Base-by-base conservation (phyloP, 2,329 filamentous ascomycete species). In the Botryotinia narcissicola region DNA sequence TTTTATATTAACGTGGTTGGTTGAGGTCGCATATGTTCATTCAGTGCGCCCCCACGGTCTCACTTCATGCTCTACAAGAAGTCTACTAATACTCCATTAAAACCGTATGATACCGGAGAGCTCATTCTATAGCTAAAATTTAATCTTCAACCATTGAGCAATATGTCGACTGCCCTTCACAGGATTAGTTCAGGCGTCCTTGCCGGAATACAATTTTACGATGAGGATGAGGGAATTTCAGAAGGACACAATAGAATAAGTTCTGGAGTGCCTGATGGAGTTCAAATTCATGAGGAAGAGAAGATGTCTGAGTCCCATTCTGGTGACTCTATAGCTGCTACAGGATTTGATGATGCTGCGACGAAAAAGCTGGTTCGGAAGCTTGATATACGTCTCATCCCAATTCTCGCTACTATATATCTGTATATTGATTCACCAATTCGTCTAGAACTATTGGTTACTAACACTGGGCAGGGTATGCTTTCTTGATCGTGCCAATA, bases 381-480 rank as follows among this genome's bases (percentile, higher is more conserved):
- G 69, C 64, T 80, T 32, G 79, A 80, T 67, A 44, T 76, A 12
- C 77, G 76, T 51, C 51, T 80, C 8, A 76, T 79, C 78, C 79
- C 78, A 51, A 90, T 54, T 82, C 86, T 77, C 87, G 87, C 80
- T 82, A 88, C 75, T 86, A 90, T 79, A 81, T 84, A 82, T 82
- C 85, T 78, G 84, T 91, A 66, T 29, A 48, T 3, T 25, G 22
- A 18, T 25, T 44, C 57, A 16, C 64, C 37, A 2, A 20, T 44
- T 40, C n/a, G 16, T 29, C 37, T 60, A 42, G 22, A 57, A 40
- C 57, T 54, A 25, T 46, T 69, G 40, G 71, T 70, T 54, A 35
- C 61, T 71, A 40, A 73, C 48, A 29, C 25, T 57, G 10, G 29
- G 14, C 16, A 80, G 78, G 29, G 73, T 80, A 10, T 79, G 76